Percentiles rank a stretch among this genome's conserved stretches.
These are phyloP conservation scores for Wickerhamiella alocasiicola DNA, from an alignment of 805 yeast genomes.

Conservation along the genomic window DNA sequence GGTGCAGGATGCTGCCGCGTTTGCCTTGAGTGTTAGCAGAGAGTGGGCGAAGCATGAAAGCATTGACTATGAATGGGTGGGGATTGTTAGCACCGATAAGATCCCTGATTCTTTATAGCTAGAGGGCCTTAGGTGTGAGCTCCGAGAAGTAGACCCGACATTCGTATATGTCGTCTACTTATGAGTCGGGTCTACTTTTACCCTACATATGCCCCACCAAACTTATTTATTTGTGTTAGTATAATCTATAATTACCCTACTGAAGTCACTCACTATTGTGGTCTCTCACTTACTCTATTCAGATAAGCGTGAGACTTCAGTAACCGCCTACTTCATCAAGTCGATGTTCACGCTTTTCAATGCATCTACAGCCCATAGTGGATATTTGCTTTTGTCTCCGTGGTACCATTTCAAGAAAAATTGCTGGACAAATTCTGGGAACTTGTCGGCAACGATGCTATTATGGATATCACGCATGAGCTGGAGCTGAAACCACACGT, in stretches of 20 bases:
- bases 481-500: slow-evolving; percentile 33
- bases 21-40: slow-evolving; percentile 26
- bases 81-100: no score
- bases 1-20: slow-evolving; percentile 32
- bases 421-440: slow-evolving; percentile 28
- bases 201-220: no score
- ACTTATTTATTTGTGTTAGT: no score
- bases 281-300: no score
- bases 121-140: no score
- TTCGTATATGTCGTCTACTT: no score
- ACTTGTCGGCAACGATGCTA: slow-evolving; percentile 30
- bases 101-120: no score
- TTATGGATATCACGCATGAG: slow-evolving; percentile 31
- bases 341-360: slow-evolving; percentile 28
- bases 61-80: slow-evolving; percentile 25
- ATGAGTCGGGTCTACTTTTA: no score
- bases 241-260: no score
- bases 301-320: no score
- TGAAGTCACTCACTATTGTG: no score
- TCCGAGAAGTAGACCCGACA: no score
- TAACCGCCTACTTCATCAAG: slow-evolving; percentile 12
- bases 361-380: slow-evolving; percentile 35
- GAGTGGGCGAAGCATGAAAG: slow-evolving; percentile 29
- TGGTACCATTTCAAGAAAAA: slow-evolving; percentile 28
- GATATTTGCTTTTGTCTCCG: slow-evolving; percentile 27